Evolutionary conservation across 2,329 filamentous ascomycete species (phyloP), one percentile per base, ranked within the genome.

Genomic region (Alternaria sp.): DNA sequence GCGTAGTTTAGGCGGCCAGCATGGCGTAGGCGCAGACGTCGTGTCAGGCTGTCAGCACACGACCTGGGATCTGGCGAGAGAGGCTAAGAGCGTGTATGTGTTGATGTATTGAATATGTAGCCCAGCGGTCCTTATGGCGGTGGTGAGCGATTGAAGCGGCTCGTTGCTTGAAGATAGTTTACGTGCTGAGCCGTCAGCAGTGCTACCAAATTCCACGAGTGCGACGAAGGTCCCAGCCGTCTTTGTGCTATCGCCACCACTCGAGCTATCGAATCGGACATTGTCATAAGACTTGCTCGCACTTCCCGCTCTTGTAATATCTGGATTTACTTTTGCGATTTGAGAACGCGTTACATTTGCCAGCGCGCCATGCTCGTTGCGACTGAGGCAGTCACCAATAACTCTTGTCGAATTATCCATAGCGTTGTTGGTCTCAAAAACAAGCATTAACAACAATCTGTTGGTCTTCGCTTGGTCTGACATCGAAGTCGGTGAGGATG

Each of bases 211-310:
- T 28, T 65, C 54, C 22, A 58, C 49, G 2, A 62, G 27, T 14
- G 55, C 46, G 53, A 59, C 53, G 40, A 56, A 43, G 28, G 52
- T 63, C 10, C 53, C 45, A 25, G 49, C 40, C 34, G 51, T 8
- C 7, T 48, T 38, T 51, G 45, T 54, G 14, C 32, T 18, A 36
- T 22, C 36, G 27, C 20, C 32, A n/a, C 11, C 51, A 16, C 41
- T 48, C 22, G 16, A 14, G 11, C 8, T 11, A 8, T 36, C 20
- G 46, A 67, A 67, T 1, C 46, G 49, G 6, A 64, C 64, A 20
- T 41, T 25, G 16, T 62, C 34, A 25, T 67, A 66, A 18, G 65
- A 67, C 43, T 56, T 63, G 52, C 58, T 66, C 18, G 51, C 18
- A 30, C 53, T 66, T 46, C 66, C 60, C 25, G 30, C 18, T 28